Base-by-base conservation (phyloP, 2,329 filamentous ascomycete species). In the Aspergillus transmontanensis region DNA sequence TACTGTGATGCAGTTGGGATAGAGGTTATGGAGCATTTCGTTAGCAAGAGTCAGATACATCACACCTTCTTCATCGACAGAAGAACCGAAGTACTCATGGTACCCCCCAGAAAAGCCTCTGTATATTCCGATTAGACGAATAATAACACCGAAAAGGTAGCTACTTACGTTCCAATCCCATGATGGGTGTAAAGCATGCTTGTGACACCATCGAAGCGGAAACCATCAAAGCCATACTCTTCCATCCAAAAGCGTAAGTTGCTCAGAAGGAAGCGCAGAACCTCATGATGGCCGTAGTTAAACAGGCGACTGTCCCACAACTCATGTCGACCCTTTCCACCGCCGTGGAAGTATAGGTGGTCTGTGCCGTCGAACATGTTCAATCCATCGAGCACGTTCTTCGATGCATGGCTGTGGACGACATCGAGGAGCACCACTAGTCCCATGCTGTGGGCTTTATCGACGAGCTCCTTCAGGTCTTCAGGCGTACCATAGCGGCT, bases 191-290 rank as follows among this genome's bases (percentile, higher is more conserved):
- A 99, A 62, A 99, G 89, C 93, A 99, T 99, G 81, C 94, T 97
- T 1, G 95, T 99, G 58, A 99, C 95, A 68, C 95, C 95, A 71
- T 99, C 95, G 72, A 99, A 99, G 48, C 95, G 88, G 85, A 98
- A 99, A 28, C 95, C 95, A 75, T 99, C 95, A 75, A 99, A 98
- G 46, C 88, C 83, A 74, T 97, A 99, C 80, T 97, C 94, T 61
- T 98, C 94, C 94, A 99, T 98, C 94, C 95, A 99, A 82, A 97
- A 99, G 28, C 94, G 87, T 62, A 99, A 81, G 76, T 99, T 99
- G 78, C 94, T 97, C 30, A 99, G 84, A 53, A 99, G 83, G 80
- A 99, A 99, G n/a, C 95, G 88, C 76, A 98, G 79, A 26, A 99
- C 95, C 76, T 99, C 95, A 73, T 98, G 93, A 72, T 88, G 88